Conservation (phyloP, 1,284 basidiomycete genomes). For the Gymnopus androsaceus region DNA sequence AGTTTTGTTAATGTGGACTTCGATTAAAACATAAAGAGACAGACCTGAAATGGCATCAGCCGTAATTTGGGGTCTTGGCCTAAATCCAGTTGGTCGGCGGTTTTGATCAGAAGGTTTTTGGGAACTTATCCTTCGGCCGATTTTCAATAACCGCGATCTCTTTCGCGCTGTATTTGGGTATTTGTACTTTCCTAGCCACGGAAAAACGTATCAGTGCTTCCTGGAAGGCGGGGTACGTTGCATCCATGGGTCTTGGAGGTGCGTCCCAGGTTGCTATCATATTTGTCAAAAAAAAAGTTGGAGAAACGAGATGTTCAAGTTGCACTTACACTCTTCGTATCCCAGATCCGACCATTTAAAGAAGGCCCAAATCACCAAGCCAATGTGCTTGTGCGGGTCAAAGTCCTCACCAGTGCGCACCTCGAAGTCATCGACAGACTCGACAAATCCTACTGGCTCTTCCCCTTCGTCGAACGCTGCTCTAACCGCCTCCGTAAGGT, state of each 20-base stretch:
- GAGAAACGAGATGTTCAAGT: background rate
- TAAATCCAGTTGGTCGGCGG: slow-evolving; percentile 57
- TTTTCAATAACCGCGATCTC: slow-evolving; percentile 44
- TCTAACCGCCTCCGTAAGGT: slow-evolving; percentile 36
- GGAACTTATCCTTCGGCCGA: slow-evolving; percentile 50
- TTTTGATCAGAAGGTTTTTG: slow-evolving; percentile 39
- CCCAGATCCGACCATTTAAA: slow-evolving; percentile 91
- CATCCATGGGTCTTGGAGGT: slow-evolving; percentile 64
- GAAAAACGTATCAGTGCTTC: slow-evolving; percentile 69
- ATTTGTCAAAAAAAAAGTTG: slow-evolving; percentile 14
- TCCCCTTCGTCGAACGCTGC: slow-evolving; percentile 57
- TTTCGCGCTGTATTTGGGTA: slow-evolving; percentile 52
- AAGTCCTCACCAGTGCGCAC: slow-evolving; percentile 44
- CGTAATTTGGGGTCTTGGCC: slow-evolving; percentile 64
- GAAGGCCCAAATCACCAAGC: slow-evolving; percentile 74
- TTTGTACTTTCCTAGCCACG: slow-evolving; percentile 59
- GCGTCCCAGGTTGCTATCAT: slow-evolving; percentile 86
- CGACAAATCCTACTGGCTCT: slow-evolving; percentile 53
- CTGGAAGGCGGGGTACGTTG: slow-evolving; percentile 64
- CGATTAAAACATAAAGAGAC: slow-evolving; percentile 13
- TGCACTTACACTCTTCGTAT: slow-evolving; percentile 78
- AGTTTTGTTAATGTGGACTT: slow-evolving; percentile 14
- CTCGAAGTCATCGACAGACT: slow-evolving; percentile 66
- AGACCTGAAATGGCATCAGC: slow-evolving; percentile 85
- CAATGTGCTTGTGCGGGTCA: slow-evolving; percentile 48